Evolutionary conservation across 2,329 filamentous ascomycete genomes (phyloP).

Genomic region (Pseudogymnoascus sp.): DNA sequence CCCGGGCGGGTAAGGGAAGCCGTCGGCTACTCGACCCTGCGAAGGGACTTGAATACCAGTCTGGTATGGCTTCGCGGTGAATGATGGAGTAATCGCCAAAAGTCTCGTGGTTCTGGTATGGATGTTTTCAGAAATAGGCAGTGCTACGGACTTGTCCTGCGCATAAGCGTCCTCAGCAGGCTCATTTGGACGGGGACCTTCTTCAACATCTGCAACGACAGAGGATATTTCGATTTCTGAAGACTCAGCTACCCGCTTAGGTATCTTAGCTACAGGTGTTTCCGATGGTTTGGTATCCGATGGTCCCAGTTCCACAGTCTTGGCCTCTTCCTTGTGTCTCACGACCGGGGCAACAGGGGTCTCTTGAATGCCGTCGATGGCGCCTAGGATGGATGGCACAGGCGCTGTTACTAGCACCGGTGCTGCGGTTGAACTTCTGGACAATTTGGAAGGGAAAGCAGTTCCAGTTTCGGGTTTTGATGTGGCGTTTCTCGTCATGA

Average conservation of each 20-base stretch:
- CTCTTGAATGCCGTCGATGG: background rate
- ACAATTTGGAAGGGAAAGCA: background rate
- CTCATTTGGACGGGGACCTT: background rate
- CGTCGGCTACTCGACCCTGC: slow-evolving; percentile 10
- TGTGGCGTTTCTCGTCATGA: background rate
- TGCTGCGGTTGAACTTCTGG: background rate
- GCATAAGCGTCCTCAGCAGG: slow-evolving; percentile 1
- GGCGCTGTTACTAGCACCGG: background rate
- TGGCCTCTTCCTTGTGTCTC: background rate
- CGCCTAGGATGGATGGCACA: background rate
- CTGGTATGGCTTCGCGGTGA: background rate
- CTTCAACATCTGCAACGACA: background rate
- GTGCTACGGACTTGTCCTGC: slow-evolving; percentile 15
- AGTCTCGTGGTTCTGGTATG: background rate
- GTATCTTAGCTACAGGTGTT: background rate
- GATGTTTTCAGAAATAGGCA: background rate
- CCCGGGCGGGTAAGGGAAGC: slow-evolving; percentile 18
- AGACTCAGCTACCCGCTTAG: background rate
- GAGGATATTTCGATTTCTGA: background rate
- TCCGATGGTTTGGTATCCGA: background rate
- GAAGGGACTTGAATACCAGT: slow-evolving; percentile 16
- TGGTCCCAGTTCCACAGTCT: background rate
- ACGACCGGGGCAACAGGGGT: background rate
- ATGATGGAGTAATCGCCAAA: background rate
- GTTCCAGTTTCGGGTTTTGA: background rate